These are phyloP conservation scores for Penicillium fimorum DNA, from an alignment of 495 filamentous ascomycete species.

Conservation along the genomic window DNA sequence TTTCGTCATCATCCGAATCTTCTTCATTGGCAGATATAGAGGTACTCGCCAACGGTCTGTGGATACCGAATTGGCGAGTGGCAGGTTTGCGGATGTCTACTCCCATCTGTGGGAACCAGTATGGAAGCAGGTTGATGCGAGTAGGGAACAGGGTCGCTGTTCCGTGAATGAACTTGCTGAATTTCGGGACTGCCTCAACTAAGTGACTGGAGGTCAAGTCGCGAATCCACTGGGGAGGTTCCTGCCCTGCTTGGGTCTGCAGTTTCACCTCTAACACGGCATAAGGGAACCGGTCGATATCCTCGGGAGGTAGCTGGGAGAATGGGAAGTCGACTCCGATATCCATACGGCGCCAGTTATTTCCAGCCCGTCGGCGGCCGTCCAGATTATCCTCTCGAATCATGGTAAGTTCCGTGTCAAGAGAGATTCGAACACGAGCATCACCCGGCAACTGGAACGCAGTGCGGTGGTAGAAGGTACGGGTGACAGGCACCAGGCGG, in stretches of 20 bases:
- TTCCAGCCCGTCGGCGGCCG: constrained; percentile 68
- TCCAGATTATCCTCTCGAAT: constrained; percentile 92
- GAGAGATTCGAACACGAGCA: constrained; percentile 91
- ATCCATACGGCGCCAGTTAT: constrained; percentile 96
- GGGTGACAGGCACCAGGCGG: constrained; percentile 77
- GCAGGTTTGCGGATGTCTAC: constrained; percentile 93
- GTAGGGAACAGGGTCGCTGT: constrained; percentile 81
- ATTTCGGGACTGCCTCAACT: constrained; percentile 97
- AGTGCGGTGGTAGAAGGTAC: constrained; percentile 96
- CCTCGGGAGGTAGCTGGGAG: constrained; percentile 77
- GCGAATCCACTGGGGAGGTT: constrained; percentile 93
- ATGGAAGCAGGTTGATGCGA: constrained; percentile 87
- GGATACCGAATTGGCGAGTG: constrained; percentile 83
- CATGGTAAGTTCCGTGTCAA: constrained; percentile 96
- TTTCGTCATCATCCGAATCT: constrained; percentile 59
- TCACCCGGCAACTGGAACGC: constrained; percentile 97
- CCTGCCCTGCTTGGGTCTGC: constrained; percentile 95
- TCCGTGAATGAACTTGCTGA: constrained; percentile 99
- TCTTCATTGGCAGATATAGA: constrained; percentile 76
- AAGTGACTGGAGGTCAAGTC: constrained; percentile 89
- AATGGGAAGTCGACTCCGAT: constrained; percentile 97
- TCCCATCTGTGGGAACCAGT: constrained; percentile 98
- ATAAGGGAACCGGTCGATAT: constrained; percentile 91
- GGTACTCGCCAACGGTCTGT: constrained; percentile 69
- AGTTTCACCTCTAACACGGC: constrained; percentile 97